phyloP scores from a whole-genome alignment of 2,329 filamentous ascomycete species.

The Monosporascus ibericus region DNA sequence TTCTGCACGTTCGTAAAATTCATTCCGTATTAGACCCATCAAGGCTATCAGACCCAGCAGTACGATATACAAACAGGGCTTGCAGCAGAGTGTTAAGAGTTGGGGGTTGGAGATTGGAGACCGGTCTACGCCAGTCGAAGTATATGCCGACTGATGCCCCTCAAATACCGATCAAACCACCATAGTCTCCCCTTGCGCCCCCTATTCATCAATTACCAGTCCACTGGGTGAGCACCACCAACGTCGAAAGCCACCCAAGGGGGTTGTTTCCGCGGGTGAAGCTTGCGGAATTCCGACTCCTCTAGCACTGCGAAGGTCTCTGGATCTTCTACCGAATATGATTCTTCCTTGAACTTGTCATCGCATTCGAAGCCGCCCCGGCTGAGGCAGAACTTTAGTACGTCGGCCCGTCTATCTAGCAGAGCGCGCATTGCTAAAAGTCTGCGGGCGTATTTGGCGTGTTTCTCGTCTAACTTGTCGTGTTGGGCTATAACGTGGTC shows the following conservation, averaged over 20 bases:
- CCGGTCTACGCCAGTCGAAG: too few species aligned
- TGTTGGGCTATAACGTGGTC: background rate
- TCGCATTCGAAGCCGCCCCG: background rate
- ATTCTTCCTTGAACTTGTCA: background rate
- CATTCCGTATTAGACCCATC: too few species aligned
- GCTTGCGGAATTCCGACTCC: background rate
- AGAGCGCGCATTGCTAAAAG: background rate
- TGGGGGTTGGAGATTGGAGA: too few species aligned
- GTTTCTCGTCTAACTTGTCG: background rate
- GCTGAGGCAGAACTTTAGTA: background rate
- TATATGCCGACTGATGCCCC: too few species aligned
- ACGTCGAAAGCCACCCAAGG: background rate
- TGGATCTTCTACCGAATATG: background rate
- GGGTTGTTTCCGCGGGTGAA: background rate
- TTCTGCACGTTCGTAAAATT: too few species aligned
- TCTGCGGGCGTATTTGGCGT: background rate
- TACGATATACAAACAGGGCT: too few species aligned
- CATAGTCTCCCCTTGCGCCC: too few species aligned
- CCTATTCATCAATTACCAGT: background rate
- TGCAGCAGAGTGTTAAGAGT: too few species aligned
- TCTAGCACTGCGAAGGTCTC: background rate
- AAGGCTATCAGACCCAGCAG: too few species aligned
- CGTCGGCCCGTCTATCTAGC: conserved; percentile 1
- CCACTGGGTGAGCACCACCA: background rate
- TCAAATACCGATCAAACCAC: too few species aligned